Evolutionary conservation across 2,329 filamentous ascomycete species (phyloP), one percentile per base, ranked within the genome.

Genomic region (Graphilbum fragrans): DNA sequence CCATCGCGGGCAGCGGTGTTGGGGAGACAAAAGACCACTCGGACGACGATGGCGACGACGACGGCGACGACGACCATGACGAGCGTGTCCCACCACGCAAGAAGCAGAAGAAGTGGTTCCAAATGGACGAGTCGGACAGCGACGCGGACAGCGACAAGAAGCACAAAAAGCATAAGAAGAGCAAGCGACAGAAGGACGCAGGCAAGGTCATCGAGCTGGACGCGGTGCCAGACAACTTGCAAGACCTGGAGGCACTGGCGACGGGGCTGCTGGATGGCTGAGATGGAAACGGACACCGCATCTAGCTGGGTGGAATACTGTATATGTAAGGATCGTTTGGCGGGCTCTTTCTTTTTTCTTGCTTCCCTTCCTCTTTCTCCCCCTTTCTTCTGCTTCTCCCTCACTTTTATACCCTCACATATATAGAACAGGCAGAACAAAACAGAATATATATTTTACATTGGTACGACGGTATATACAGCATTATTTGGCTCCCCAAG

Each of bases 91-190:
- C 64, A 38, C 67, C 70, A 17, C 63, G 59, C 53, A 83, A 82
- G 69, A 80, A 74, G 59, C 66, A 72, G 45, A 86, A 82, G 74
- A 86, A 86, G 61, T 86, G 81, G 81, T 86, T 86, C 63, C 69
- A 86, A 58, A 73, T 67, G 14, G 25, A 39, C 25, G 43, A 69
- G 37, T 59, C 53, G 41, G 60, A 63, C 38, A 34, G 67, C 29
- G 27, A 40, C 27, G 42, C 69, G 37, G 60, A 53, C 41, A 60
- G 63, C 38, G 62, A 65, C 41, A 61, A 60, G 38, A 12, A n/a
- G 19, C 22, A 38, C 18, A 12, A 21, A 11, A 31, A 55, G 55
- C 38, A 55, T 46, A 57, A 50, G 39, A 59, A 58, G 52, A 58
- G 56, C 50, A 63, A 60, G 50, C 55, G 47, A 41, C 66, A 62